Evolutionary conservation across 176 grass and related monocot genomes (phyloP).

Genomic region (Bonia amplexicaulis): DNA sequence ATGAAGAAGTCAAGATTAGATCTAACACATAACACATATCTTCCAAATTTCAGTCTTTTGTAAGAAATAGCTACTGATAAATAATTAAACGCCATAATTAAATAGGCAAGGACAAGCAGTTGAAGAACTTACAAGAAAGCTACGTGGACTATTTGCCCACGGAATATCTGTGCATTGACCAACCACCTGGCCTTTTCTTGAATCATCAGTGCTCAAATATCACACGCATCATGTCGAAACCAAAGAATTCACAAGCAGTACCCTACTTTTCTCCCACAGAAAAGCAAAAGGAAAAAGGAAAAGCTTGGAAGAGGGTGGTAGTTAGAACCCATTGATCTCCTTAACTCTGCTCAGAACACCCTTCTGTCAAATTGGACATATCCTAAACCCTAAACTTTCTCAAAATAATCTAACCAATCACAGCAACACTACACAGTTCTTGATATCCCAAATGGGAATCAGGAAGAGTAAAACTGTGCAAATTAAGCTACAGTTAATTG

Average conservation of each 20-base stretch:
- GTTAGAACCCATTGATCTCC: not conserved
- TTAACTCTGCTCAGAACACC: not conserved
- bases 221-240: constrained; percentile 9
- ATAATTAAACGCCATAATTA: not conserved
- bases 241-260: constrained; percentile 13
- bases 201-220: not conserved
- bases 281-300: not conserved
- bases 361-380: not conserved
- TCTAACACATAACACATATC: no score
- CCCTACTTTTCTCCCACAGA: constrained; percentile 8
- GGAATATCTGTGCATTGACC: constrained; percentile 22
- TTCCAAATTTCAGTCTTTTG: no score
- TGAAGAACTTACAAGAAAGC: constrained; percentile 31
- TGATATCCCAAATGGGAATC: not conserved
- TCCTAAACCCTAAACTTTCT: not conserved
- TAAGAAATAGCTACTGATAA: no score
- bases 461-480: not conserved
- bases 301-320: not conserved
- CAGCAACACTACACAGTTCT: not conserved
- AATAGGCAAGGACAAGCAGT: constrained; percentile 20
- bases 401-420: not conserved
- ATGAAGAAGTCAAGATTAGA: no score
- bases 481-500: not conserved
- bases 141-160: not conserved
- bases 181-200: not conserved